These are phyloP conservation scores for Sisymbrium irio DNA, from an alignment of 345 rosid species.

Conservation along the genomic window DNA sequence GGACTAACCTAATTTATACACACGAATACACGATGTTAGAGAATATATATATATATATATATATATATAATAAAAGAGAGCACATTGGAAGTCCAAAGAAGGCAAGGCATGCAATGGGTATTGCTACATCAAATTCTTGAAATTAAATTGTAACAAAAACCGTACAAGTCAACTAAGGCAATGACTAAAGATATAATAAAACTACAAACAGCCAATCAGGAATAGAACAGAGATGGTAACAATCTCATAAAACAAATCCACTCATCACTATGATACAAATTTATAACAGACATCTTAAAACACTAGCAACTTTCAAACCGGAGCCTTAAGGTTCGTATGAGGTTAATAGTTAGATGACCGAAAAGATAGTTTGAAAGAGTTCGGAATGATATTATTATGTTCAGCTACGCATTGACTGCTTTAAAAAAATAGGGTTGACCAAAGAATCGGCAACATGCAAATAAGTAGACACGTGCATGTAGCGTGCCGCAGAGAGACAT, in stretches of 20 bases:
- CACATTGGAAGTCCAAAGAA: background rate
- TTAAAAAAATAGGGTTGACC: constrained; percentile 12
- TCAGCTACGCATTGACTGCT: constrained; percentile 18
- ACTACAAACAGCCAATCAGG: background rate
- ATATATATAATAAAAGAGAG: background rate
- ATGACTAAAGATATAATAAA: background rate
- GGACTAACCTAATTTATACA: background rate
- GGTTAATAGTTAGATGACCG: background rate
- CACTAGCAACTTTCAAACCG: background rate
- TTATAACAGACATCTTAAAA: background rate
- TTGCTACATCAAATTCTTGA: background rate
- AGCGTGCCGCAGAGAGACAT: constrained; percentile 21
- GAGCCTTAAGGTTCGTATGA: background rate
- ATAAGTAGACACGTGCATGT: constrained; percentile 16
- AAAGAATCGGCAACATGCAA: constrained; percentile 22
- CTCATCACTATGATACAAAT: background rate
- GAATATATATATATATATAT: too few species aligned
- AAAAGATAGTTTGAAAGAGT: background rate
- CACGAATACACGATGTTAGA: background rate
- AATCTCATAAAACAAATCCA: background rate
- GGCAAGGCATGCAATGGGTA: background rate
- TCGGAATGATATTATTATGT: background rate
- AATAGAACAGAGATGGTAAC: background rate
- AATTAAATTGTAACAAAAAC: background rate
- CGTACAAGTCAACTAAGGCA: background rate